Base-by-base conservation (phyloP, 2,329 filamentous ascomycete species). In the Colletotrichum sansevieriae region DNA sequence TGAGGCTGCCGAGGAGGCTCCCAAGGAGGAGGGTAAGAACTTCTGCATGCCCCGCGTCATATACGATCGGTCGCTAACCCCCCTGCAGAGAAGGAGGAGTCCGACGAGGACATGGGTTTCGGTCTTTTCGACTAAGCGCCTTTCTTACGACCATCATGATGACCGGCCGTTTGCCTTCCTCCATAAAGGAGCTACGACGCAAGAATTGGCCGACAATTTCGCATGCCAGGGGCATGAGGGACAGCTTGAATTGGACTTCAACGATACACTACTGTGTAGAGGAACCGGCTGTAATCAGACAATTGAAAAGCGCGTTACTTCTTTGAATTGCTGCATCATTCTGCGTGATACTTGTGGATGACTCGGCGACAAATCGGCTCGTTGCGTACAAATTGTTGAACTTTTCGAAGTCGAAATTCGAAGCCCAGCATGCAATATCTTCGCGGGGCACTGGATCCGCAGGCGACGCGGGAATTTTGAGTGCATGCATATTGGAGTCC, bases 21-120 rank as follows among this genome's bases (percentile, higher is more conserved):
- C 87, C 79, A 90, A 91, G 84, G 91, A 93, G 82, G 93, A 96
- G 89, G 29, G 94, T 95, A 93, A 87, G 93, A 83, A n/a, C 6
- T 13, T 9, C 1, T 8, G 6, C 88, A 87, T 81, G 11, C 9
- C 8, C 29, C 52, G 2, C 22, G 35, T 1, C 1, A 15, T 2
- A 20, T 35, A 59, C 49, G 37, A 71, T 71, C 51, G 73, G 59
- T 25, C 61, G 20, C 76, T 78, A 70, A 78, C 79, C 74, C 70
- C 29, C 29, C 8, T 8, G 29, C 29, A 29, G 85, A 87, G 82
- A 87, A 90, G 83, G 87, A 89, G 83, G 73, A 75, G 73, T 75
- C 73, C 60, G 73, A 75, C 70, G 73, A 75, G 46, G 73, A 75
- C 73, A 75, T 75, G 73, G 73, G 90, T 77, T 91, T 92, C 86